phyloP scores from a whole-genome alignment of 176 grass and related monocot genomes.

The Cymbopogon citratus region DNA sequence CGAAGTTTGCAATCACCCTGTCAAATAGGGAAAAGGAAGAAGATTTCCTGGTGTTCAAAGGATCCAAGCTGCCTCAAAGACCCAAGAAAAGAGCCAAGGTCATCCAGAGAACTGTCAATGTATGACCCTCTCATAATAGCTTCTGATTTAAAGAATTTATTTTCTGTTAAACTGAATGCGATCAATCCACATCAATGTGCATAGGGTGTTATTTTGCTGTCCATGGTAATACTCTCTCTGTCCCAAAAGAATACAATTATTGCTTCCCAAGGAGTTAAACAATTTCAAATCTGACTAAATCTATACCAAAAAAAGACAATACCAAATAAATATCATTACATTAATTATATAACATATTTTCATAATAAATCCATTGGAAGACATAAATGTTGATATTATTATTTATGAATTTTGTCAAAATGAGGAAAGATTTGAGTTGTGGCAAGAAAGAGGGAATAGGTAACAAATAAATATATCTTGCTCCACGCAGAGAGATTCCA shows the following conservation, averaged over 20 bases:
- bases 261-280: neutral
- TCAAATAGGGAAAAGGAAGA: conserved; percentile 97
- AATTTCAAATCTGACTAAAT: neutral
- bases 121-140: conserved; percentile 34
- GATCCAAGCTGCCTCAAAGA: conserved; percentile 87
- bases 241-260: neutral
- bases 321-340: neutral
- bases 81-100: conserved; percentile 94
- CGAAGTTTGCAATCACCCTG: conserved; percentile 59
- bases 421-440: neutral
- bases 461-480: conserved; percentile 18
- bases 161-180: neutral
- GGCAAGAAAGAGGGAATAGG: neutral
- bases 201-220: conserved; percentile 22
- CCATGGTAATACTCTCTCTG: neutral
- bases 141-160: conserved; percentile 14
- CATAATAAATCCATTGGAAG: neutral
- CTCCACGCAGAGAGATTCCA: conserved; percentile 25
- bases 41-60: conserved; percentile 88
- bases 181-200: conserved; percentile 11
- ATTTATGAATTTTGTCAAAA: neutral
- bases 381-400: neutral
- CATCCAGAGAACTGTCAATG: conserved; percentile 82
- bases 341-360: neutral
- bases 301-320: neutral